These are phyloP conservation scores for Wickerhamiella vanderwaltii DNA, from an alignment of 805 yeast species.

Conservation along the genomic window DNA sequence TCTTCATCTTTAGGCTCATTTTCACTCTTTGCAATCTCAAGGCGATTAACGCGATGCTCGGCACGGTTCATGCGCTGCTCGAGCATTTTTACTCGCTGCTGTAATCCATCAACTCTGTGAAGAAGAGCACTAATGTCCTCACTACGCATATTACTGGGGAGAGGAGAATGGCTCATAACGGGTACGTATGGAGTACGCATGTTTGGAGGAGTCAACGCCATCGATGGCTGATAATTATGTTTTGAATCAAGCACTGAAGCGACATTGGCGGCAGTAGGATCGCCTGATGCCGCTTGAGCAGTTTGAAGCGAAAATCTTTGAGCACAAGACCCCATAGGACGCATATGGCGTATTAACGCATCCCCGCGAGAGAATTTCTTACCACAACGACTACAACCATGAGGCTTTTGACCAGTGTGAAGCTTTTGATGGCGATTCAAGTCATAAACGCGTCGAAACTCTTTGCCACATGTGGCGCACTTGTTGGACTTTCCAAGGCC, in stretches of 20 bases:
- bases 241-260: constrained; percentile 12
- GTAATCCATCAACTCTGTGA: constrained; percentile 21
- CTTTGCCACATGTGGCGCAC: constrained; percentile 48
- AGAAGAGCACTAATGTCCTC: constrained; percentile 11
- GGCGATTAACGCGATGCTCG: constrained; percentile 22
- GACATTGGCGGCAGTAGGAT: not conserved
- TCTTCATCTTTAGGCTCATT: not conserved
- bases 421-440: constrained; percentile 61
- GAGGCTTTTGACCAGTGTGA: constrained; percentile 69
- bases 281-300: constrained; percentile 16
- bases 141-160: constrained; percentile 9
- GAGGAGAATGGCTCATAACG: constrained; percentile 1
- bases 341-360: constrained; percentile 57
- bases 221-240: constrained; percentile 1
- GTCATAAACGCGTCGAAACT: constrained; percentile 64
- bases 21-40: constrained; percentile 9
- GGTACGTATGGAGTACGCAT: constrained; percentile 4
- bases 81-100: constrained; percentile 22
- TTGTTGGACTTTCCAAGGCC: constrained; percentile 11
- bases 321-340: constrained; percentile 32
- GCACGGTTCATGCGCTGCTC: constrained; percentile 26
- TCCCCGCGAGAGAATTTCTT: constrained; percentile 63
- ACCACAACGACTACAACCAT: constrained; percentile 46
- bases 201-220: constrained; percentile 2
- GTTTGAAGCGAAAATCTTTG: constrained; percentile 12